Base-by-base conservation (phyloP, 805 yeast genomes). In the Saccharomycopsis fodiens region DNA sequence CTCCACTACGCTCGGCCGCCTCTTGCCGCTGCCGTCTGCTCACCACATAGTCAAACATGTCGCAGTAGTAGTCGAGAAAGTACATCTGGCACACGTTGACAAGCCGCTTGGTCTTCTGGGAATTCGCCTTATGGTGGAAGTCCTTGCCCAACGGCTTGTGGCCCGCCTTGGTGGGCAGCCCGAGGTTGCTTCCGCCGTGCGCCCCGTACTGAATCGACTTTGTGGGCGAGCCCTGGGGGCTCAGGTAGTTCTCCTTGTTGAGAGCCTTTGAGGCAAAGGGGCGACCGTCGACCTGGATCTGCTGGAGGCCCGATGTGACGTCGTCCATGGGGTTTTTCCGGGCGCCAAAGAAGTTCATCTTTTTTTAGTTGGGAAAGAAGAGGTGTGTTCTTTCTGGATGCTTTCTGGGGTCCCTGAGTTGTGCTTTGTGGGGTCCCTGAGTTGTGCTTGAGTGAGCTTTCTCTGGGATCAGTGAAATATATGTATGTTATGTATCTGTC, bases 11-110 rank as follows among this genome's bases (percentile, higher is more conserved):
- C 3, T 59, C 56, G 47, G 43, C 21, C 41, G 17, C 20, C 12
- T 8, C 13, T 16, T 45, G 16, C 48, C 98, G 76, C 59, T 84
- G 86, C 59, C 91, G 78, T 61, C 99, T 78, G 51, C 78, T 78
- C 53, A 89, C 84, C 27, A 91, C 84, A 60, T 93, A 93, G 60
- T 87, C 96, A 65, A 93, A 83, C 78, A 85, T 80, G 62, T 93
- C 98, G 66, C 96, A 91, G 63, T 93, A 93, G 64, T 89, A 87
- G 62, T 93, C 98, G 48, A 93, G 70, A 57, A 93, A 93, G 65
- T 83, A 94, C 78, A 88, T 76, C 60, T 91, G 96, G 35, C 96
- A 84, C 22, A 93, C 97, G 41, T 88, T 83, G 6, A 89, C 95
- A 49, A 86, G 67, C 50, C 98, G 72, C 58, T 82, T 83, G 1